phyloP scores from a whole-genome alignment of 2,329 filamentous ascomycete species.

The Phialophora macrospora region DNA sequence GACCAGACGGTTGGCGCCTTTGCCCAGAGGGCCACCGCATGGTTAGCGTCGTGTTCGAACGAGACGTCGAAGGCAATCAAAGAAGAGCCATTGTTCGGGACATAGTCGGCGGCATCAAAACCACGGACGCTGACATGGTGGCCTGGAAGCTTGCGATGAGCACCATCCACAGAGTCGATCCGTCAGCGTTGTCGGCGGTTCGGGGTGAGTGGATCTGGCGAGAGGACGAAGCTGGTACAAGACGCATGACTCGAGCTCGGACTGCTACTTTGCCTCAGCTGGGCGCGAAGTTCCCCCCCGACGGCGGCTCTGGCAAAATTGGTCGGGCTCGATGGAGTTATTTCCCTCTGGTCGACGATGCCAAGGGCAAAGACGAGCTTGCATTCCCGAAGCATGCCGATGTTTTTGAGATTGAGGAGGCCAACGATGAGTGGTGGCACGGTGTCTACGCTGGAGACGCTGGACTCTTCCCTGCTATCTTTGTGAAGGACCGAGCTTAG shows the following conservation, averaged over 20 bases:
- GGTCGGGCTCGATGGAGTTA: constrained; percentile 75
- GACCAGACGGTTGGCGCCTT: constrained; percentile 78
- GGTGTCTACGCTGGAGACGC: constrained; percentile 81
- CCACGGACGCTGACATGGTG: constrained; percentile 63
- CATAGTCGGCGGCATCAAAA: constrained; percentile 74
- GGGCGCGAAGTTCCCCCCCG: constrained; percentile 66
- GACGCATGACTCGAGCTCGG: constrained; percentile 27
- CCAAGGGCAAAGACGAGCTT: constrained; percentile 63
- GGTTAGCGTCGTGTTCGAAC: constrained; percentile 75
- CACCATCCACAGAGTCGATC: constrained; percentile 15
- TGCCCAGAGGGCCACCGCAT: constrained; percentile 83
- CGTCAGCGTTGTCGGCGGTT: background rate
- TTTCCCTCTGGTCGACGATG: constrained; percentile 71
- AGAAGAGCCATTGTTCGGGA: constrained; percentile 71
- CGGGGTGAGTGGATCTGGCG: constrained; percentile 39
- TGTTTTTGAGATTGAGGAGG: constrained; percentile 79
- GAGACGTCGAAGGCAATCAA: constrained; percentile 67
- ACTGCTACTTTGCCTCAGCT: constrained; percentile 20
- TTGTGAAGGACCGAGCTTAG: constrained; percentile 60
- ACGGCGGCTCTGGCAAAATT: constrained; percentile 71
- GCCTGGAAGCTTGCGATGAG: constrained; percentile 34
- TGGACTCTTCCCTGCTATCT: constrained; percentile 80
- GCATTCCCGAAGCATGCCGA: constrained; percentile 83
- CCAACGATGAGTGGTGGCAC: constrained; percentile 90
- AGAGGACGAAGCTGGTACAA: constrained; percentile 31